phyloP scores from a whole-genome alignment of 2,329 filamentous ascomycete genomes.

The Neopestalotiopsis rosae region DNA sequence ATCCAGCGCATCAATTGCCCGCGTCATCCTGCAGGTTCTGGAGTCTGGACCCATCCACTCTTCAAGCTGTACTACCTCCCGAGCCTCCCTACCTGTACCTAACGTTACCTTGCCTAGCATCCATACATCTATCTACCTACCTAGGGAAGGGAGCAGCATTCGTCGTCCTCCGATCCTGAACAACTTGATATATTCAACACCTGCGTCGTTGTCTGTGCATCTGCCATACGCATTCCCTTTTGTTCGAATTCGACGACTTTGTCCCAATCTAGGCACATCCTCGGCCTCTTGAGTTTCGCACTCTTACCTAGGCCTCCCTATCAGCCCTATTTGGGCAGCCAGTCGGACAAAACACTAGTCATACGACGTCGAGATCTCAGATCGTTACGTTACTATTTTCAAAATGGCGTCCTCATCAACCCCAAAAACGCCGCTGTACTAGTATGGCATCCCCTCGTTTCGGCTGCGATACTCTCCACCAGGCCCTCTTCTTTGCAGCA shows the following conservation, averaged over 20 bases:
- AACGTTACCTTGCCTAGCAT: background rate
- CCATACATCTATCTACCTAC: background rate
- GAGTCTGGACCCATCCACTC: background rate
- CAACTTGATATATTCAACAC: too few species aligned
- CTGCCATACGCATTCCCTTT: too few species aligned
- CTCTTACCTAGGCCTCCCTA: too few species aligned
- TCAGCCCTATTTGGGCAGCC: background rate
- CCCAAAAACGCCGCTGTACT: constrained; percentile 71
- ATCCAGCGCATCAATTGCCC: background rate
- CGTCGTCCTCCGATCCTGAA: background rate
- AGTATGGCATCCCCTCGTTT: constrained; percentile 56
- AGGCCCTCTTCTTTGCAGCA: constrained; percentile 14
- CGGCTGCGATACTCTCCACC: background rate
- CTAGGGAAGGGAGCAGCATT: background rate
- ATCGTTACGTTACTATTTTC: constrained; percentile 15
- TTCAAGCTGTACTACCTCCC: background rate
- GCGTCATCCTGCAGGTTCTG: background rate
- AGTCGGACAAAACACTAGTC: background rate
- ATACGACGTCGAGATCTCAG: constrained; percentile 2
- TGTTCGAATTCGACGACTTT: too few species aligned
- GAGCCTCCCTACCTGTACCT: background rate
- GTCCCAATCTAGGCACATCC: too few species aligned
- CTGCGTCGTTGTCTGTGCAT: too few species aligned
- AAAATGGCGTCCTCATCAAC: constrained; percentile 76
- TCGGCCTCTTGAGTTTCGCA: too few species aligned